phyloP scores from a whole-genome alignment of 1,139 yeast species.

The Chernovozyma aurita region DNA sequence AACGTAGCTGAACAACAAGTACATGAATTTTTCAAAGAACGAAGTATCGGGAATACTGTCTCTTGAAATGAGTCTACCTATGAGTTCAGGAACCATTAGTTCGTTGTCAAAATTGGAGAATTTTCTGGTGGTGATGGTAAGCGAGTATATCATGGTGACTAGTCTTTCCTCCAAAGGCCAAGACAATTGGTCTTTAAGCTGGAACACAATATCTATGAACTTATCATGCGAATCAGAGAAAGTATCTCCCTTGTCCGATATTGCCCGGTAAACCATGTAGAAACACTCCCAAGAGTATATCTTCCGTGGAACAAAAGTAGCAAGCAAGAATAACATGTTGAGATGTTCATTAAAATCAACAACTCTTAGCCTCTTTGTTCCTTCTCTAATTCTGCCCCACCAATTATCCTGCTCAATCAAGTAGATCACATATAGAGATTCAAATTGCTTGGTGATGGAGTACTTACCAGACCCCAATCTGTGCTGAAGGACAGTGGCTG shows the following conservation, averaged over 20 bases:
- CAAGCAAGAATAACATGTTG: constrained; percentile 14
- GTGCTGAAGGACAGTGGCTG: constrained; percentile 2
- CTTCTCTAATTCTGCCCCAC: constrained; percentile 10
- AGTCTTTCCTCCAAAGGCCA: constrained; percentile 40
- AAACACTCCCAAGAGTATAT: constrained; percentile 23
- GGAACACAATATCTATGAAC: constrained; percentile 28
- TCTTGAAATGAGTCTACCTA: constrained; percentile 23
- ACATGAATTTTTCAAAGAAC: constrained; percentile 37
- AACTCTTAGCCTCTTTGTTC: constrained; percentile 8
- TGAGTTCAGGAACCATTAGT: constrained; percentile 18
- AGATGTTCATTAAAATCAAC: constrained; percentile 5
- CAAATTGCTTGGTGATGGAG: constrained; percentile 6
- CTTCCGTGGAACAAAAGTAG: constrained; percentile 11
- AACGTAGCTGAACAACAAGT: constrained; percentile 29
- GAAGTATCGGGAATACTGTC: constrained; percentile 31
- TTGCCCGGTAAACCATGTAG: constrained; percentile 9
- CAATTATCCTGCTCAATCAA: constrained; percentile 1
- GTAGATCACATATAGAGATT: constrained; percentile 13
- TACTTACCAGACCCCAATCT: not conserved
- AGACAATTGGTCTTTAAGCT: constrained; percentile 20
- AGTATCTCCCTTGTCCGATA: not conserved
- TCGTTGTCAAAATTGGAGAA: constrained; percentile 41
- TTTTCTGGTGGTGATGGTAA: constrained; percentile 25
- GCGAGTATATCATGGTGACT: constrained; percentile 24
- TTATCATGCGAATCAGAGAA: constrained; percentile 13